phyloP scores from a whole-genome alignment of 306 rosid genomes.

The Fagus crenata region DNA sequence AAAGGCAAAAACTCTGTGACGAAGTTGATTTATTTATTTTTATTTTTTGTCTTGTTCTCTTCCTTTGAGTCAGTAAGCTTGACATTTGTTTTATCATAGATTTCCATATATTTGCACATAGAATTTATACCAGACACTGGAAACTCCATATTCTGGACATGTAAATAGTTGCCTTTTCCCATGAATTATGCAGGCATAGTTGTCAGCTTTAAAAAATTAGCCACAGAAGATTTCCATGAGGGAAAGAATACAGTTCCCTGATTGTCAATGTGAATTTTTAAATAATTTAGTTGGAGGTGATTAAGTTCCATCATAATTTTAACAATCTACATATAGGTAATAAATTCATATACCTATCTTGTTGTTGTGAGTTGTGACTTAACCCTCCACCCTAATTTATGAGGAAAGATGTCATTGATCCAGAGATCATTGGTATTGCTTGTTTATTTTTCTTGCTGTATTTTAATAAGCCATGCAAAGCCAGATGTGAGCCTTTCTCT shows the following conservation, averaged over 20 bases:
- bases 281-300: neutral
- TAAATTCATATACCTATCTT: no score
- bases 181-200: neutral
- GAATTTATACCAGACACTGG: neutral
- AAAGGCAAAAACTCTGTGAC: neutral
- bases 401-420: neutral
- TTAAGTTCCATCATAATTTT: neutral
- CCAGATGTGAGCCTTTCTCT: neutral
- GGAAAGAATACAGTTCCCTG: neutral
- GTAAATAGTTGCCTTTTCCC: neutral
- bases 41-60: neutral
- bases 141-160: neutral
- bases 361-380: no score
- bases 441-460: neutral
- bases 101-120: neutral
- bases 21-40: neutral
- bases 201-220: neutral
- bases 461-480: neutral
- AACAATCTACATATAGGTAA: no score
- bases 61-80: neutral
- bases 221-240: neutral
- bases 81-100: neutral
- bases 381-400: neutral
- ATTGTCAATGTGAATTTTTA: neutral
- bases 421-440: neutral